phyloP scores from a whole-genome alignment of 1,139 yeast species.

The Hanseniaspora uvarum region DNA sequence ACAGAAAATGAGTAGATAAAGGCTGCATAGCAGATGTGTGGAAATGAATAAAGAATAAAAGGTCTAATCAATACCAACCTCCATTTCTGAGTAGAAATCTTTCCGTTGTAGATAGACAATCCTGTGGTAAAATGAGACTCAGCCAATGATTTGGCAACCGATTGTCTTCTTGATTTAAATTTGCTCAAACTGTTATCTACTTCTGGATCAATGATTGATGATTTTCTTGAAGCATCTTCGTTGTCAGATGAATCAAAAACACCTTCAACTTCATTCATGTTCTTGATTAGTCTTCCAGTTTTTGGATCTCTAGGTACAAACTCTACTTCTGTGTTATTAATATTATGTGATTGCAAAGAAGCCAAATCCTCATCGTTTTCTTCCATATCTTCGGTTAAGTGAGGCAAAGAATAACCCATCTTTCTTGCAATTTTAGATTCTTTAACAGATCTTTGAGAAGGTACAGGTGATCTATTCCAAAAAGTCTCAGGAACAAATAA shows the following conservation, averaged over 20 bases:
- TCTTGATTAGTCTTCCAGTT: not conserved
- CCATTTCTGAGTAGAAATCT: conserved; percentile 44
- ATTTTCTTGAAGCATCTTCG: not conserved
- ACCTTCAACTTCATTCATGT: conserved; percentile 8
- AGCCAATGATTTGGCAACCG: conserved; percentile 19
- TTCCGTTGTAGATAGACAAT: conserved; percentile 35
- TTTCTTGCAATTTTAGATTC: conserved; percentile 44
- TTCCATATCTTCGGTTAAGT: not conserved
- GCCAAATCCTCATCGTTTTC: not conserved
- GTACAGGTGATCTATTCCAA: conserved; percentile 50
- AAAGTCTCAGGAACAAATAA: conserved; percentile 57
- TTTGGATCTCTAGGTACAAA: conserved; percentile 13
- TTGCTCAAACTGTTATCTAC: not conserved
- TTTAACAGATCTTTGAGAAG: conserved; percentile 39
- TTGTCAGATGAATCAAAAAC: conserved; percentile 10
- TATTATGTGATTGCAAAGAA: not conserved
- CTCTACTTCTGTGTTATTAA: not conserved
- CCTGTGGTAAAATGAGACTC: conserved; percentile 23
- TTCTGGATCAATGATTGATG: conserved; percentile 3
- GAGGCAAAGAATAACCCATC: conserved; percentile 12
- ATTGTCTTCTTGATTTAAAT: conserved; percentile 10
- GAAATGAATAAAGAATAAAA: conserved; percentile 42
- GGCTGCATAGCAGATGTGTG: conserved; percentile 46
- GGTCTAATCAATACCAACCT: conserved; percentile 53
- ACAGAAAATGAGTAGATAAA: conserved; percentile 48